Evolutionary conservation across 441 rosid species (phyloP).

Genomic region (Croton laevigatus): DNA sequence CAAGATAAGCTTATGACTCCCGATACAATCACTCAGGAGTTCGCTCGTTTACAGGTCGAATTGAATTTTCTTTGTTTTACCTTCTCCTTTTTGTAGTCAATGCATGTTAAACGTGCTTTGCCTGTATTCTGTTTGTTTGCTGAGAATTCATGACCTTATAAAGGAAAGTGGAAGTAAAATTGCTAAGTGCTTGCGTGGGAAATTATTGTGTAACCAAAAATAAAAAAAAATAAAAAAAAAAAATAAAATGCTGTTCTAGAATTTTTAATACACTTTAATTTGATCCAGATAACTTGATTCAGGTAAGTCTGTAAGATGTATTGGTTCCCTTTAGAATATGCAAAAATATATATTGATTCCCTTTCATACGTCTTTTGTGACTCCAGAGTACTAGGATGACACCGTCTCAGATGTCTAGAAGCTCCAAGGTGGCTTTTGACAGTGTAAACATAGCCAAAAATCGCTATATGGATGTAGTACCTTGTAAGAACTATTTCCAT

Average conservation of each 20-base stretch:
- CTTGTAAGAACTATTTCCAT: slow-evolving; percentile 42
- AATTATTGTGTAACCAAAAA: no score
- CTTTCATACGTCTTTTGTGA: background rate
- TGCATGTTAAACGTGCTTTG: background rate
- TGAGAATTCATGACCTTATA: background rate
- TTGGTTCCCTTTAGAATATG: no score
- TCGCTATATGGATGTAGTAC: slow-evolving; percentile 65
- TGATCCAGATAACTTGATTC: no score
- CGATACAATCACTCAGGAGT: slow-evolving; percentile 47
- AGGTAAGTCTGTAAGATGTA: no score
- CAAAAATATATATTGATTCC: no score
- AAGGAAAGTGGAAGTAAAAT: background rate
- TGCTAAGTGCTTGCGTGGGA: no score
- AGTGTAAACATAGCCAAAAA: slow-evolving; percentile 59
- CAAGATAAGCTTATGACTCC: slow-evolving; percentile 38
- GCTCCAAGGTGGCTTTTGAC: slow-evolving; percentile 58
- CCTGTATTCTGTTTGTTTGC: background rate
- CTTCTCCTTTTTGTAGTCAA: background rate
- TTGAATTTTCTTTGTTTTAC: background rate
- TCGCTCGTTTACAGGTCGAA: slow-evolving; percentile 53
- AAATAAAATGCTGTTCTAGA: no score
- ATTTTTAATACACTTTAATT: no score
- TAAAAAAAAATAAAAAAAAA: no score
- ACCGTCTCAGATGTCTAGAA: slow-evolving; percentile 43
- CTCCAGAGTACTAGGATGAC: slow-evolving; percentile 48